Base-by-base conservation (phyloP, 148 eudicot genomes). In the Spergularia marina region DNA sequence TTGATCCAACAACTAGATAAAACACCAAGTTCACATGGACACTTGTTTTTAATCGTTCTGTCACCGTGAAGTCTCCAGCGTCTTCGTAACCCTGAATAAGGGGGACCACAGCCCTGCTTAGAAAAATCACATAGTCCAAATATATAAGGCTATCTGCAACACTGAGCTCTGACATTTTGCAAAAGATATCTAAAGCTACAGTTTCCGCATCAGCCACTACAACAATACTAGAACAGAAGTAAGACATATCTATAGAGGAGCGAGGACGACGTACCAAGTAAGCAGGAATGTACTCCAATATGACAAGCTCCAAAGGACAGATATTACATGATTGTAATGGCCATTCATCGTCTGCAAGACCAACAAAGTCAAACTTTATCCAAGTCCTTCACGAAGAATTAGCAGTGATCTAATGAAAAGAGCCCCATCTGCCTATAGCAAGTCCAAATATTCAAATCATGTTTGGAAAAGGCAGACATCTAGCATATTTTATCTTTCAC, bases 51-150 rank as follows among this genome's bases (percentile, higher is more conserved):
- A 94, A 78, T 85, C 94, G 90, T 80, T 89, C 98, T 57, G 73
- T 80, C 84, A 92, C 69, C 17, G 92, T 90, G 74, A 94, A 94
- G 76, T 94, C 98, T 71, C 98, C 98, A 78, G 98, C 97, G 82
- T 94, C 98, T 87, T 94, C 98, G 84, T 82, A 94, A 80, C 94
- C 98, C 87, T 94, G 97, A 75, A 94, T 84, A 81, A 94, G 96
- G 85, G 98, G 98, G 62, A 84, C 92, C 79, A 91, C 94, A 80
- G 90, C 85, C 98, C 98, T 94, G 97, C 78, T 80, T 86, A 84
- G 81, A 79, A 67, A 76, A 87, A 81, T 76, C 77, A 81, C 70
- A 80, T 76, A 79, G 80, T 74, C 80, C 34, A 80, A 86, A 81
- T 25, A 72, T 79, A 83, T 85, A 83, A 87, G 88, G 76, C 82